Evolutionary conservation across 768 basidiomycete genomes (phyloP), one percentile per base, ranked within the genome.

Genomic region (Pleurotus giganteus): DNA sequence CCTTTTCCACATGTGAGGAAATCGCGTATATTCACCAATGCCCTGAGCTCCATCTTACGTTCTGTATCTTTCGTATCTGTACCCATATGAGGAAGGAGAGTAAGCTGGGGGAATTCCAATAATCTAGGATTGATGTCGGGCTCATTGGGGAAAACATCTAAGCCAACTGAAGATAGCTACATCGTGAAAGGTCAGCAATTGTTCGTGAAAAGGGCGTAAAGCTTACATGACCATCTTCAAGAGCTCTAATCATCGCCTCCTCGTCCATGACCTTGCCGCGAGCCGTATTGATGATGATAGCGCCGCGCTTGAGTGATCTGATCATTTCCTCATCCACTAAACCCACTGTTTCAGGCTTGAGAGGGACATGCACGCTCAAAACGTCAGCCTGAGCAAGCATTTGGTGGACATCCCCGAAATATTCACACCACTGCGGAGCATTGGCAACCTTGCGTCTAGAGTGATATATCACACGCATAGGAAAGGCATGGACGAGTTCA

Each of bases 251-350:
- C 74, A 98, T 75, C 3, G 91, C 94, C 4, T 81, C 83, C 69
- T 96, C 92, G 58, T 96, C 90, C 29, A 97, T 79, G 23, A 96
- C 84, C 64, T 89, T 94, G 9, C 94, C 94, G n/a, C 94, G 74
- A 19, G 93, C 91, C 2, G 92, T 94, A 69, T 94, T 94, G 57
- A 94, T 80, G 63, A 95, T 80, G 51, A 92, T 78, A 2, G 84
- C 79, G 4, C 89, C 89, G 41, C 79, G 82, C 73, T 89, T 94
- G 75, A 96, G 74, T 60, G 77, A 74, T 46, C 86, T 74, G 54
- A 96, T 91, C 77, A 84, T 83, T 61, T 78, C 81, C 67, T 90
- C 88, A 9, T 84, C 84, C 1, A 94, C 85, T 7, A 89, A 69
- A 1, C 85, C 84, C 32, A 84, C 78, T 8, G 92, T 98, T 21